Evolutionary conservation across 2,329 filamentous ascomycete genomes (phyloP), one percentile per base, ranked within the genome.

Genomic region (Aspergillus vadensis): DNA sequence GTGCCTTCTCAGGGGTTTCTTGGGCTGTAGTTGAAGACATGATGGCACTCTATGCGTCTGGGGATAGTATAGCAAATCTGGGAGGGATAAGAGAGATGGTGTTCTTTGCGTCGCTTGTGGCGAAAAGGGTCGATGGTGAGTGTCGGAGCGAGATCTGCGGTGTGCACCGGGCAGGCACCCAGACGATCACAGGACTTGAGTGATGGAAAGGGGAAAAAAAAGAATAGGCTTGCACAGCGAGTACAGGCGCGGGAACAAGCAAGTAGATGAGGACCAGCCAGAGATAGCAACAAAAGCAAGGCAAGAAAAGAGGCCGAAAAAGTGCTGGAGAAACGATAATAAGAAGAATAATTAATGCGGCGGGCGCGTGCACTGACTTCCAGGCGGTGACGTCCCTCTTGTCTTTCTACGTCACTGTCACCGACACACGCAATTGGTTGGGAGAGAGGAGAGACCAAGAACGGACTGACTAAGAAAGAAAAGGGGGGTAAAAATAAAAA

Each of bases 1-100:
- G 82, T 15, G 80, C 76, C 76, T 87, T 86, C 72, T 88, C 85
- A 32, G 75, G 70, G 41, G 72, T 63, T 12, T 70, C 61, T 43
- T 68, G 65, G 10, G 70, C 58, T 53, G 66, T 66, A 30, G 69
- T 61, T 43, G 76, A 70, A 48, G 74, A 73, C 63, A 77, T 75
- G 50, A 65, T 63, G 44, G 41, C 32, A 10, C 59, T 14, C 47
- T 17, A n/a, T 36, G 12, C 32, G 17, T 12, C 30, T 32, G 12
- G 23, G 15, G 8, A 36, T 14, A 17, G n/a, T 43, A 12, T 14
- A n/a, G 15, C n/a, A 44, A 36, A 54, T 48, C n/a, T 19, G 23
- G 30, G 39, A 17, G 25, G 27, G 5, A 44, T 5, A 32, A 38
- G 32, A 12, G 30, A 23, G 12, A 15, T 10, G 23, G 21, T 21